Evolutionary conservation across 805 yeast genomes (phyloP), one percentile per base, ranked within the genome.

Genomic region (Cephaloascus albidus): DNA sequence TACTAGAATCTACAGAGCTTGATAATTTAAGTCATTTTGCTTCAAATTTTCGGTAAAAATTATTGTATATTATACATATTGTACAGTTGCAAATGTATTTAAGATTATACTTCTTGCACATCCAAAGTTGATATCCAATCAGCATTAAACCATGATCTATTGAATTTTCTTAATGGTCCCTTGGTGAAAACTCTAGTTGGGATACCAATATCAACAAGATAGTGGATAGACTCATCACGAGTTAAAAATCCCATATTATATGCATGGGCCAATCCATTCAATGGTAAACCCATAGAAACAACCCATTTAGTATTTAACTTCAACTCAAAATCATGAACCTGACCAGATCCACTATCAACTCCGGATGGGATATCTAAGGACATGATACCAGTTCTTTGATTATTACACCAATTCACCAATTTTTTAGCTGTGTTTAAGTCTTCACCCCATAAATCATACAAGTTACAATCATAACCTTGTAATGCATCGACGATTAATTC

Each of bases 291-390:
- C 49, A 80, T 60, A 28, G 89, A 79, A 3, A 81, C 71, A 30
- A 85, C 70, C 61, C 79, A 78, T 42, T 70, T 71, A 41, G 83
- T 63, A 10, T 63, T 57, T 8, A 81, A 51, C 4, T 60, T 54
- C 10, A 62, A 40, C 53, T 62, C 46, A 47, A 53, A 6, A 54
- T 53, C 19, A 60, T 63, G 36, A 12, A 55, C 49, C 15, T 64
- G 60, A 5, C 96, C 97, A 1, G 94, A 76, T 3, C 93, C 85
- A 5, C 88, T 81, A 51, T 85, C 95, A 33, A 82, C 63, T 3
- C 96, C 96, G 1, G 88, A 74, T 3, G 95, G 89, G 20, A 85
- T 73, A 52, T 87, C 95, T 20, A 88, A 53, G 0, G 95, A 83
- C 61, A 85, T 50, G 8, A 72, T 61, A 38, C 53, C 54, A 38